Conservation (phyloP, 768 basidiomycete species). For the Pleurotus eryngii region DNA sequence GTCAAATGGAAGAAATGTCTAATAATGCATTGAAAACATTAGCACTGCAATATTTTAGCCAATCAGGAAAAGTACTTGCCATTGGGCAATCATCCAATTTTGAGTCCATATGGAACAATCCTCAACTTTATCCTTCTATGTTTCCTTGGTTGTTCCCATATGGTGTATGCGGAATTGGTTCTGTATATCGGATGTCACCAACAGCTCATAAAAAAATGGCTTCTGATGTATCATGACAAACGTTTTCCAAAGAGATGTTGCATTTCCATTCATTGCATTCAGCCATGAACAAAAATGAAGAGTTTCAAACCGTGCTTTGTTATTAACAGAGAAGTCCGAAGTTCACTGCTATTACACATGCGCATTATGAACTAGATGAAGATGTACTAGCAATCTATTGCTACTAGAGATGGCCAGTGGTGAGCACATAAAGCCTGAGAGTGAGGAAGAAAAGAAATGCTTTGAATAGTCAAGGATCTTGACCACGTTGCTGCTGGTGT, state of each 20-base stretch:
- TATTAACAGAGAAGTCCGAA: conserved; percentile 22
- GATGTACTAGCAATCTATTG: conserved; percentile 15
- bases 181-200: no score
- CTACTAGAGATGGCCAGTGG: conserved; percentile 19
- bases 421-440: conserved; percentile 22
- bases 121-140: no score
- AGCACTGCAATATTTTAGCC: no score
- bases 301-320: conserved; percentile 20
- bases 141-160: no score
- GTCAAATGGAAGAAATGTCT: no score
- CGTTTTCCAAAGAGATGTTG: conserved; percentile 24
- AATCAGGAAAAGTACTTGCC: no score
- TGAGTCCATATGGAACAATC: no score
- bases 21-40: no score
- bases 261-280: conserved; percentile 23
- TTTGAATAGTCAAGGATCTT: conserved; percentile 30
- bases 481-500: conserved; percentile 31
- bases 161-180: no score
- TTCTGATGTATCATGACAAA: conserved; percentile 29
- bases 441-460: conserved; percentile 30
- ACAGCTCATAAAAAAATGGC: conserved; percentile 20
- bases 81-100: no score
- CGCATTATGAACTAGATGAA: conserved; percentile 21
- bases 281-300: conserved; percentile 26
- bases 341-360: conserved; percentile 22